Conservation (phyloP, 345 rosid species). For the Triadica sebifera region DNA sequence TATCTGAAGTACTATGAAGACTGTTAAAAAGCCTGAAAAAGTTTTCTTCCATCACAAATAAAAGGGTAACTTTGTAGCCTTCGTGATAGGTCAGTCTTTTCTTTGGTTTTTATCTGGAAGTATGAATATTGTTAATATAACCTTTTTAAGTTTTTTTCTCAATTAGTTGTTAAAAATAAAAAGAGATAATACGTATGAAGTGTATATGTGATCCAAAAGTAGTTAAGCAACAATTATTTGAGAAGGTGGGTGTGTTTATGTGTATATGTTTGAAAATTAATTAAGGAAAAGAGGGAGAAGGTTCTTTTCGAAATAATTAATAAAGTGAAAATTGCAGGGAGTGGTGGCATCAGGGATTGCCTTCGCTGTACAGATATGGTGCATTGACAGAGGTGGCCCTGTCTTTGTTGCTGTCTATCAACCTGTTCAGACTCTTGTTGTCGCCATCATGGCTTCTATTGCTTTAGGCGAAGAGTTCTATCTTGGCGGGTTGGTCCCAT, state of each 20-base stretch:
- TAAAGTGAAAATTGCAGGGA: constrained; percentile 49
- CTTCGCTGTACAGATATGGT: constrained; percentile 98
- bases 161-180: no score
- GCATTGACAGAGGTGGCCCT: constrained; percentile 99
- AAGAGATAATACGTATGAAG: no score
- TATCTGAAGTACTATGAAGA: not conserved
- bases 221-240: constrained; percentile 22
- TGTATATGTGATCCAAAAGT: not conserved
- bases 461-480: constrained; percentile 91
- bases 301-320: not conserved
- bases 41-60: constrained; percentile 1
- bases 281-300: constrained; percentile 17
- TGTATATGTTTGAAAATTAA: no score
- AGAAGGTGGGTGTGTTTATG: no score
- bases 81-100: not conserved
- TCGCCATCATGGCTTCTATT: constrained; percentile 90
- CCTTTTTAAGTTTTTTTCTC: no score
- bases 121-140: no score
- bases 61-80: constrained; percentile 6
- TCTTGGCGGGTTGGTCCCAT: constrained; percentile 66
- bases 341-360: constrained; percentile 98
- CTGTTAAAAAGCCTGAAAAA: not conserved
- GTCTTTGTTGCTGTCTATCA: constrained; percentile 98
- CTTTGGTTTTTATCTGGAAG: not conserved
- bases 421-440: constrained; percentile 97